Percentiles rank a stretch among this genome's conserved stretches.
phyloP scores from a whole-genome alignment of 2,329 filamentous ascomycete species.

The Thielaviopsis euricoi region DNA sequence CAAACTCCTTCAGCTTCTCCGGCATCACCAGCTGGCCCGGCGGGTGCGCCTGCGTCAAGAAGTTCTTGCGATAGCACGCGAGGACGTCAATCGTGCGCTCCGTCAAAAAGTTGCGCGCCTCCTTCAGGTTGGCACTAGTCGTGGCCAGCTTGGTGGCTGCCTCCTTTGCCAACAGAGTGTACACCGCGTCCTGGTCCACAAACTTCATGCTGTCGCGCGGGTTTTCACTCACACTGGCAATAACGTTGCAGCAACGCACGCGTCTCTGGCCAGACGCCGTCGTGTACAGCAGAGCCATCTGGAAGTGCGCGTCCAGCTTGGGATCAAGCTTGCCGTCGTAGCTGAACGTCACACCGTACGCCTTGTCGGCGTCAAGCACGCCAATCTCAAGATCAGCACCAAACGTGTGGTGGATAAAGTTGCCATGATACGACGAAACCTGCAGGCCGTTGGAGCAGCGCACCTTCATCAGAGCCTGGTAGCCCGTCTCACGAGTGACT shows the following conservation, averaged over 20 bases:
- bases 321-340: conserved; percentile 97
- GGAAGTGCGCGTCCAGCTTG: conserved; percentile 94
- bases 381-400: conserved; percentile 91
- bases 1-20: conserved; percentile 88
- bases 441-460: conserved; percentile 93
- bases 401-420: conserved; percentile 90
- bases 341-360: conserved; percentile 75
- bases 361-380: conserved; percentile 82
- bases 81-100: conserved; percentile 91
- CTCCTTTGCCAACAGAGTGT: conserved; percentile 81
- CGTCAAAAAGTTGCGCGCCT: conserved; percentile 65
- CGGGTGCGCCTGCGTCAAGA: conserved; percentile 64
- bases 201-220: conserved; percentile 78
- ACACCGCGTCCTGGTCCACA: conserved; percentile 88
- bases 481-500: conserved; percentile 79
- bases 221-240: conserved; percentile 78
- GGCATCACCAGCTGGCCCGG: conserved; percentile 88
- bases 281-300: conserved; percentile 86
- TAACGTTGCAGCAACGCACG: conserved; percentile 83
- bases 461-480: conserved; percentile 94
- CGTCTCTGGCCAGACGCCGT: conserved; percentile 76
- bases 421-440: conserved; percentile 84
- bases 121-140: conserved; percentile 58
- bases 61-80: conserved; percentile 82
- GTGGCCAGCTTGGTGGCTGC: conserved; percentile 67